A percentile compares a stretch with the other conserved stretches of the same genome.
These are phyloP conservation scores for Ramalina peruviana DNA, from an alignment of 495 filamentous ascomycete species.

Conservation along the genomic window DNA sequence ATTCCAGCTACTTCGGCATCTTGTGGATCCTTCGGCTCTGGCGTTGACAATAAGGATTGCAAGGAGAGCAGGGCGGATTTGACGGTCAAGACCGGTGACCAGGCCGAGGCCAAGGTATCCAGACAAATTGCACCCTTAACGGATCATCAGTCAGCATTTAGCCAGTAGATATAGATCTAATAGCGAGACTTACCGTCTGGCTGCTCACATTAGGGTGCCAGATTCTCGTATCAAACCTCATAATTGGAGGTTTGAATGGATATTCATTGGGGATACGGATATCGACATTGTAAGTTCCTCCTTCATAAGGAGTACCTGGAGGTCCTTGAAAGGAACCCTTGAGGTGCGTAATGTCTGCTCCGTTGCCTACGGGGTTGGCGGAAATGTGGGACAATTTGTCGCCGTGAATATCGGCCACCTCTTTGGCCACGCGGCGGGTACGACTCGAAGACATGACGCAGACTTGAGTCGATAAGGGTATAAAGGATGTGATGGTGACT, in stretches of 20 bases:
- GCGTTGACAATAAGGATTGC: slow-evolving; percentile 82
- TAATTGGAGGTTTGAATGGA: slow-evolving; percentile 81
- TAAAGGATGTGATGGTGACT: neutral
- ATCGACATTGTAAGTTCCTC: slow-evolving; percentile 69
- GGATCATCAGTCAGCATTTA: slow-evolving; percentile 7
- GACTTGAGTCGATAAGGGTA: neutral
- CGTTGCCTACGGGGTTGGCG: slow-evolving; percentile 46
- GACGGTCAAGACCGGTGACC: slow-evolving; percentile 92
- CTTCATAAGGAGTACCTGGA: slow-evolving; percentile 88
- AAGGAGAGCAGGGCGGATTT: slow-evolving; percentile 89
- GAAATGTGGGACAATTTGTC: slow-evolving; percentile 64
- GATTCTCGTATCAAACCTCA: slow-evolving; percentile 89
- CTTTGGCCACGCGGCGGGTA: slow-evolving; percentile 75
- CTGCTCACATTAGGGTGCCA: slow-evolving; percentile 98
- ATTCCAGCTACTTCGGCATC: slow-evolving; percentile 91
- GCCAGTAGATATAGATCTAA: neutral
- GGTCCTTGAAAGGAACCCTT: slow-evolving; percentile 75
- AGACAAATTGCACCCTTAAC: slow-evolving; percentile 88
- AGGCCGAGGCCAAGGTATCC: slow-evolving; percentile 76
- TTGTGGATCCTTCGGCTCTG: slow-evolving; percentile 93
- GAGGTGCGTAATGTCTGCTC: slow-evolving; percentile 70
- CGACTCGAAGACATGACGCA: slow-evolving; percentile 60
- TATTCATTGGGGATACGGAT: slow-evolving; percentile 82
- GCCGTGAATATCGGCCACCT: slow-evolving; percentile 71
- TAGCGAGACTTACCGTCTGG: slow-evolving; percentile 55